Evolutionary conservation across 2,329 filamentous ascomycete genomes (phyloP).

Genomic region (Curvularia spicifera): DNA sequence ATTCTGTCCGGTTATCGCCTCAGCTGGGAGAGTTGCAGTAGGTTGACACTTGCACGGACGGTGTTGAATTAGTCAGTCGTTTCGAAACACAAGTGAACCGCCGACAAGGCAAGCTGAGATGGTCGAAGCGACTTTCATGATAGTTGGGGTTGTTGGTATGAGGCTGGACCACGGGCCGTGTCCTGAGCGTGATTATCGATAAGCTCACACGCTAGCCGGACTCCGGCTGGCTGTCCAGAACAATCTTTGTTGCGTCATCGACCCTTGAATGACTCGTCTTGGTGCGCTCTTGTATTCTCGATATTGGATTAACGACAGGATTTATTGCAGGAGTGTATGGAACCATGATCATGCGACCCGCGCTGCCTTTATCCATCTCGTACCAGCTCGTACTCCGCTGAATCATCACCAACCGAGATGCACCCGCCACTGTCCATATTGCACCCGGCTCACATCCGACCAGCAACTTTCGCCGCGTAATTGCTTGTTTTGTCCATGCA

Average conservation of each 20-base stretch:
- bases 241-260: slow-evolving; percentile 6
- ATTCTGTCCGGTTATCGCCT: not conserved
- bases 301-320: not conserved
- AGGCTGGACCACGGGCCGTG: not conserved
- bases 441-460: slow-evolving; percentile 1
- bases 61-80: not conserved
- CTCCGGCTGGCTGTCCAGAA: not conserved
- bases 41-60: not conserved
- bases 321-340: not conserved
- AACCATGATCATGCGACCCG: slow-evolving; percentile 1
- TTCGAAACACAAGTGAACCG: not conserved
- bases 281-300: not conserved
- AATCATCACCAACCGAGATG: slow-evolving; percentile 16
- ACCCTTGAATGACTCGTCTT: not conserved
- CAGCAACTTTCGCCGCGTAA: not conserved
- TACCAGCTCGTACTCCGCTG: slow-evolving; percentile 17
- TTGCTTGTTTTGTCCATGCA: slow-evolving; percentile 11
- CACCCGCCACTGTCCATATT: slow-evolving; percentile 22
- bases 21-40: not conserved
- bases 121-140: not conserved
- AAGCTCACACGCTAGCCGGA: slow-evolving; percentile 4
- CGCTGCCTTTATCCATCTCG: slow-evolving; percentile 1
- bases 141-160: not conserved
- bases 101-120: not conserved
- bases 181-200: slow-evolving; percentile 3